Evolutionary conservation across 441 rosid genomes (phyloP).

Genomic region (Breynia disticha): DNA sequence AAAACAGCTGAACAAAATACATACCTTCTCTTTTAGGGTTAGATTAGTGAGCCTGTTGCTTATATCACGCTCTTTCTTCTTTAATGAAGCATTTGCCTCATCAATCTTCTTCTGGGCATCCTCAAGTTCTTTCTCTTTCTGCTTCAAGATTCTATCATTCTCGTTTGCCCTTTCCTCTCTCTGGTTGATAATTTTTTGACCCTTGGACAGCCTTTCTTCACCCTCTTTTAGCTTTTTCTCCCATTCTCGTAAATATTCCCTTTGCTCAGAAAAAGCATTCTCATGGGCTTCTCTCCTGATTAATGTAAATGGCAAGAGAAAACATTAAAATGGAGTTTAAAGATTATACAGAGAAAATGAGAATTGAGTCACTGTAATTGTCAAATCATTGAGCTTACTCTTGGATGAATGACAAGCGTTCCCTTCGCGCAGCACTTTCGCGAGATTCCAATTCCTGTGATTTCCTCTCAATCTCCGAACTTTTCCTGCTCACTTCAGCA

Average conservation of each 20-base stretch:
- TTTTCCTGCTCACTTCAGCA: slow-evolving; percentile 88
- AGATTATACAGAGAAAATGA: neutral
- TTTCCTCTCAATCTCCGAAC: slow-evolving; percentile 73
- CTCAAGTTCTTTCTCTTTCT: slow-evolving; percentile 76
- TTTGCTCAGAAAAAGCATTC: slow-evolving; percentile 57
- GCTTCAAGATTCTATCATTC: slow-evolving; percentile 53
- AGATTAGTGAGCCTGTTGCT: slow-evolving; percentile 48
- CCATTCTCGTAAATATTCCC: slow-evolving; percentile 94
- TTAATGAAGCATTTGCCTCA: slow-evolving; percentile 45
- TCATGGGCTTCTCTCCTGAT: slow-evolving; percentile 75
- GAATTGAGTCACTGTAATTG: slow-evolving; percentile 1
- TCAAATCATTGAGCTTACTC: slow-evolving; percentile 45
- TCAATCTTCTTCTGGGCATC: slow-evolving; percentile 68
- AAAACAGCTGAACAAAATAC: slow-evolving; percentile 11
- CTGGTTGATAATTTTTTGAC: slow-evolving; percentile 63
- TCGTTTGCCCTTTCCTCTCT: slow-evolving; percentile 94
- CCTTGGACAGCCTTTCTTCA: slow-evolving; percentile 78
- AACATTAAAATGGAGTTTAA: neutral
- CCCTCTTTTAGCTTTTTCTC: slow-evolving; percentile 77
- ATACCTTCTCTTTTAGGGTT: slow-evolving; percentile 53
- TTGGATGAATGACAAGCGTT: slow-evolving; percentile 59
- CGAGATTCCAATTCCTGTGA: slow-evolving; percentile 67
- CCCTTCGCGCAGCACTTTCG: slow-evolving; percentile 61
- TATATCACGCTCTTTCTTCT: slow-evolving; percentile 61
- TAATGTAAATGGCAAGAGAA: slow-evolving; percentile 1